Conservation (phyloP, 345 rosid genomes). For the Trapa incisa region DNA sequence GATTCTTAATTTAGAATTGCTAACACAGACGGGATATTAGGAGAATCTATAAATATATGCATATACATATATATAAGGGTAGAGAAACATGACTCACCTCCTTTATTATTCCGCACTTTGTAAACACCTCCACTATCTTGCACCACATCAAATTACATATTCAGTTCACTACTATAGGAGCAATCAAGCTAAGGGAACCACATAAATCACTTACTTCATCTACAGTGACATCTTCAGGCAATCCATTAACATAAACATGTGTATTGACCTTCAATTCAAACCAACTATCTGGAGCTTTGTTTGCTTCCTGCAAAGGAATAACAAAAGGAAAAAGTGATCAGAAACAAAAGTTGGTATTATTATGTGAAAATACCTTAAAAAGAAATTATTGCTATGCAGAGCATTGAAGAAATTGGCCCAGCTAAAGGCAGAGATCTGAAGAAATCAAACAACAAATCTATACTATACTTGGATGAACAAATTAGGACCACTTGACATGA, state of each 20-base stretch:
- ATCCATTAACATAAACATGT: constrained; percentile 82
- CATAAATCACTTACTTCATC: constrained; percentile 63
- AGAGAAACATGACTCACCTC: constrained; percentile 41
- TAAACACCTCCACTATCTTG: constrained; percentile 82
- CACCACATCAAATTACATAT: constrained; percentile 15
- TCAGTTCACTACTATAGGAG: constrained; percentile 10
- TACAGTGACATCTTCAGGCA: constrained; percentile 75
- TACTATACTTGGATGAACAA: not conserved
- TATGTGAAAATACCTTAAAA: not conserved
- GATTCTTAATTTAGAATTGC: not conserved
- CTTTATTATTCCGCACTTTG: constrained; percentile 94
- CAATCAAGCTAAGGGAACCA: constrained; percentile 6
- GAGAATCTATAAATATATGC: not conserved
- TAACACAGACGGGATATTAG: not conserved
- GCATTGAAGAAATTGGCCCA: not conserved
- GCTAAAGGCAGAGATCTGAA: not conserved
- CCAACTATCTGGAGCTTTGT: constrained; percentile 93
- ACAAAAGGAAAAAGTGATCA: constrained; percentile 1
- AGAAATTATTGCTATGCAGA: not conserved
- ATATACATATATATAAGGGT: not conserved
- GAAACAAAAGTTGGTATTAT: not conserved
- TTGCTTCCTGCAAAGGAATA: constrained; percentile 56
- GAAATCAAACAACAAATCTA: not conserved
- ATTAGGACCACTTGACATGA: not conserved
- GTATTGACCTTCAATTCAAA: constrained; percentile 96